phyloP scores from a whole-genome alignment of 768 basidiomycete species.

The Amyloporia xantha region DNA sequence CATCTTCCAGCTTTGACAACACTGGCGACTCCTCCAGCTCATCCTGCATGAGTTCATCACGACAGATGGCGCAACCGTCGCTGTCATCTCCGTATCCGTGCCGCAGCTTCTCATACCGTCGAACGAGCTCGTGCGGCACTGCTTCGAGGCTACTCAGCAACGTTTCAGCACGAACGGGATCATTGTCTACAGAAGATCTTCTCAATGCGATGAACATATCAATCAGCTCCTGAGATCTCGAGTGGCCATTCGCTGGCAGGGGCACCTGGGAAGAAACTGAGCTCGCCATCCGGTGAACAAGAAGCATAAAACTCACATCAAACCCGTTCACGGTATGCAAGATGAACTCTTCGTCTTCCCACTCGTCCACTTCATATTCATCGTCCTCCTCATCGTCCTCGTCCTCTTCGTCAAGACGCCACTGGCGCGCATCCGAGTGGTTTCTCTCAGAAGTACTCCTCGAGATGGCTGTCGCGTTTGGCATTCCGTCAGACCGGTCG shows the following conservation, averaged over 20 bases:
- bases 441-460: no score
- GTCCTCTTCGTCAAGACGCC: neutral
- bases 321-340: neutral
- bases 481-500: neutral
- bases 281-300: no score
- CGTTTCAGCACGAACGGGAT: constrained; percentile 58
- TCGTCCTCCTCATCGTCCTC: constrained; percentile 1
- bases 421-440: no score
- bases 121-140: constrained; percentile 57
- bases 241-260: neutral
- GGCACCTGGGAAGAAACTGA: neutral
- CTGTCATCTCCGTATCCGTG: constrained; percentile 25
- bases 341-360: constrained; percentile 9
- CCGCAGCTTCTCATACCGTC: constrained; percentile 21
- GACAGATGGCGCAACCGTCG: constrained; percentile 66
- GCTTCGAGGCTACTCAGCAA: constrained; percentile 57
- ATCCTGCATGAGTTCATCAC: constrained; percentile 53
- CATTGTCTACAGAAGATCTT: constrained; percentile 25
- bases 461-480: no score
- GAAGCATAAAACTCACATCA: no score
- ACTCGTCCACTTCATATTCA: constrained; percentile 1
- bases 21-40: constrained; percentile 2
- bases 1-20: neutral
- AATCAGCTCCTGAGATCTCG: neutral
- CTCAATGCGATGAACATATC: neutral